phyloP scores from a whole-genome alignment of 805 yeast species.

The Kluyveromyces aestuarii region DNA sequence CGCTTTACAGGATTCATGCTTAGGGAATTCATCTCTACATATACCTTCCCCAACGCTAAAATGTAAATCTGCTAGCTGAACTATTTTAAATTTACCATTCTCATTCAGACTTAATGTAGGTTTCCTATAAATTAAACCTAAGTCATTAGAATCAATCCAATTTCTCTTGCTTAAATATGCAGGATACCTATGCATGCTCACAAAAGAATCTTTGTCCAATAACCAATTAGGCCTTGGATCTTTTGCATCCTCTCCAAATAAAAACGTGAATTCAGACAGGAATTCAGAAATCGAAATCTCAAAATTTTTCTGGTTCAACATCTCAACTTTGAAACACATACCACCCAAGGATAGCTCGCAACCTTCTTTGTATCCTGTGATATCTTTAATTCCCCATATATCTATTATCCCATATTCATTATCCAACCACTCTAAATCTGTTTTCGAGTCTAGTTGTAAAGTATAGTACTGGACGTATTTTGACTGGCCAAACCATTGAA shows the following conservation, averaged over 20 bases:
- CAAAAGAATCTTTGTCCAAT: slow-evolving; percentile 10
- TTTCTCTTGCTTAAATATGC: slow-evolving; percentile 17
- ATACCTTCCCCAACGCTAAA: slow-evolving; percentile 75
- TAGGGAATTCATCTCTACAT: slow-evolving; percentile 69
- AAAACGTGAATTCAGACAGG: slow-evolving; percentile 52
- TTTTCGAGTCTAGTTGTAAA: background rate
- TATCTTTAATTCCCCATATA: background rate
- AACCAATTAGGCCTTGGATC: slow-evolving; percentile 76
- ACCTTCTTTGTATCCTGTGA: background rate
- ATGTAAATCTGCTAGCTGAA: slow-evolving; percentile 89
- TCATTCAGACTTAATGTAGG: slow-evolving; percentile 31
- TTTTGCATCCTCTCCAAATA: slow-evolving; percentile 63
- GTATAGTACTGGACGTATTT: slow-evolving; percentile 16
- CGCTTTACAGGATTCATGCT: slow-evolving; percentile 55
- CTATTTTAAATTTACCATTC: slow-evolving; percentile 56
- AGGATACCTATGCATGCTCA: slow-evolving; percentile 6
- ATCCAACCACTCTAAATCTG: background rate
- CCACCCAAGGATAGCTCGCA: background rate
- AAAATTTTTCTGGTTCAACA: background rate
- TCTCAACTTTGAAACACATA: background rate
- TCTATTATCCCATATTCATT: background rate
- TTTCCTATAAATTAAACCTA: background rate
- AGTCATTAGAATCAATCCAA: slow-evolving; percentile 2
- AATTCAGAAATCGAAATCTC: slow-evolving; percentile 11
- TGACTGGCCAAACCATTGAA: slow-evolving; percentile 16